A percentile compares a stretch with the other conserved stretches of the same genome.
These are phyloP conservation scores for Malassezia brasiliensis DNA, from an alignment of 1,284 basidiomycete species.

Conservation along the genomic window DNA sequence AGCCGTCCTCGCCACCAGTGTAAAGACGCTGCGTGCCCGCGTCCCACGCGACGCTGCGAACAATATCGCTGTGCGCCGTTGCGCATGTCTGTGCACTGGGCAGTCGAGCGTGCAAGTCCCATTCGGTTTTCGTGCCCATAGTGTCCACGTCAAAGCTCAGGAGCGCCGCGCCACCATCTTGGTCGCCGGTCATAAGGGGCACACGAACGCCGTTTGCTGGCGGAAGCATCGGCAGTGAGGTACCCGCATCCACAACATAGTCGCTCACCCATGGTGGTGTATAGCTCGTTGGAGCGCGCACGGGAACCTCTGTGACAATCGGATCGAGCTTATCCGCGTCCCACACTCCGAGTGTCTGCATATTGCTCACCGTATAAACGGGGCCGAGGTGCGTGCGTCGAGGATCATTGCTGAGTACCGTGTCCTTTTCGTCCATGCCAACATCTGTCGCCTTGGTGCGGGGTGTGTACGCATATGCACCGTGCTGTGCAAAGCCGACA, in stretches of 20 bases:
- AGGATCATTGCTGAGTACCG: conserved; percentile 18
- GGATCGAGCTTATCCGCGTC: conserved; percentile 31
- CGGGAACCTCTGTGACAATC: conserved; percentile 19
- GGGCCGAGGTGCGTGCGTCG: conserved; percentile 26
- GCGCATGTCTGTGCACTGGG: not conserved
- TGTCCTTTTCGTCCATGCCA: conserved; percentile 11
- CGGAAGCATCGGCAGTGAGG: not conserved
- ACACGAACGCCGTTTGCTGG: not conserved
- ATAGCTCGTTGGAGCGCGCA: conserved; percentile 25
- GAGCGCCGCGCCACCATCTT: conserved; percentile 15
- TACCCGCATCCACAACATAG: conserved; percentile 37
- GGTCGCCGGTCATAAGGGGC: conserved; percentile 11
- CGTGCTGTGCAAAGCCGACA: conserved; percentile 28
- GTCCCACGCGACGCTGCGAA: conserved; percentile 15
- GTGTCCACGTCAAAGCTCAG: not conserved
- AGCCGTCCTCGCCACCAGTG: conserved; percentile 13
- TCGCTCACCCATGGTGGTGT: conserved; percentile 37
- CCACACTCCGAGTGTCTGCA: conserved; percentile 43
- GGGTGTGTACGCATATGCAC: conserved; percentile 8
- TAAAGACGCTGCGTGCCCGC: not conserved
- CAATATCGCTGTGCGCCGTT: conserved; percentile 14
- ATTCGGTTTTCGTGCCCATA: not conserved
- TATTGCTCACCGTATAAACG: conserved; percentile 40
- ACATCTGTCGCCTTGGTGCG: conserved; percentile 4
- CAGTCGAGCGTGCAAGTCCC: conserved; percentile 12